Percentiles rank a stretch among this genome's conserved stretches.
These are phyloP conservation scores for Calonectria pseudoturangicola DNA, from an alignment of 2,329 filamentous ascomycete species.

Conservation along the genomic window DNA sequence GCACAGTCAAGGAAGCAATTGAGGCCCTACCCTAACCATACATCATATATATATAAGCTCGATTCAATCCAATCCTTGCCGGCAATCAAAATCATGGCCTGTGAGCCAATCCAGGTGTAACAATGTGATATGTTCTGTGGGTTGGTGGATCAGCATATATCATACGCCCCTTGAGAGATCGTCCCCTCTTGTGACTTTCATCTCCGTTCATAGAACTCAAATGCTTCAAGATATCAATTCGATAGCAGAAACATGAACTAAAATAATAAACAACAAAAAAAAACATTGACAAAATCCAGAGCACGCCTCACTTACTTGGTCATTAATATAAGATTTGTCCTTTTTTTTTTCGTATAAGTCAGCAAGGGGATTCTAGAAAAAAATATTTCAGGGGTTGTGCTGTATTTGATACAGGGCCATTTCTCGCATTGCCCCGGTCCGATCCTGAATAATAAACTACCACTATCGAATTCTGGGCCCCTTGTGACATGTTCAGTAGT, in stretches of 20 bases:
- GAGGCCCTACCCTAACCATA: background rate
- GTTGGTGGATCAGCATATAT: background rate
- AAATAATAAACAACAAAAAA: no score
- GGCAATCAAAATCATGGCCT: background rate
- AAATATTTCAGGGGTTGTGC: no score
- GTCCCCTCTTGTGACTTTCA: no score
- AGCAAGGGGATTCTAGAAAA: no score
- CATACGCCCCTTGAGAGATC: no score
- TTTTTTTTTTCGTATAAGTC: no score
- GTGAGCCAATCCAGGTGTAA: background rate
- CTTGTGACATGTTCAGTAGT: background rate
- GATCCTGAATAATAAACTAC: background rate
- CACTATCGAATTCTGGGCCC: background rate
- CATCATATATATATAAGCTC: background rate
- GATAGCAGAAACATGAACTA: no score
- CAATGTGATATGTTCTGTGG: background rate
- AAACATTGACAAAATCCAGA: no score
- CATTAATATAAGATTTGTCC: no score
- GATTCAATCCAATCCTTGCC: conserved; percentile 6
- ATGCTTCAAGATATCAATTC: no score
- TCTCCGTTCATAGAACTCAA: no score
- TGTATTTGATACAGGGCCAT: background rate
- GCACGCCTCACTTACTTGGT: no score
- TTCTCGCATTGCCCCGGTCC: background rate
- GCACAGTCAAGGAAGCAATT: background rate